Conservation (phyloP, 192 early-diverging fungal genomes). For the Endogone sp. region DNA sequence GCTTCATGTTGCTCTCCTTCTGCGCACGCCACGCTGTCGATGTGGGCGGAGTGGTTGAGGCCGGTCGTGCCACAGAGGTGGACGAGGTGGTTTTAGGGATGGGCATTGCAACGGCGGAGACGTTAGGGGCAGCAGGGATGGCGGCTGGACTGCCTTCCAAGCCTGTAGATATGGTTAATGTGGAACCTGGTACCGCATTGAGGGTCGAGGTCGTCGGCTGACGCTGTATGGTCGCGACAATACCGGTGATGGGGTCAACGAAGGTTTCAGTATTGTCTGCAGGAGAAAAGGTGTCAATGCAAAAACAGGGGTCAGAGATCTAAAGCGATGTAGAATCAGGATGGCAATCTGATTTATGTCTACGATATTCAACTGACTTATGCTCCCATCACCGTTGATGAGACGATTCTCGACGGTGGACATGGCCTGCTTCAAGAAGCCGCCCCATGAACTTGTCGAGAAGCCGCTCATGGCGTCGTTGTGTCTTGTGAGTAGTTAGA, state of each 20-base stretch:
- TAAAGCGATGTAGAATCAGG: too few relatives aligned
- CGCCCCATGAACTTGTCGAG: constrained; percentile 45
- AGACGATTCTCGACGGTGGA: constrained; percentile 72
- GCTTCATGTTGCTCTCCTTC: not conserved
- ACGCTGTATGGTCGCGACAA: constrained; percentile 35
- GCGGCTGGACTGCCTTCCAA: not conserved
- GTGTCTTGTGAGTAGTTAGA: not conserved
- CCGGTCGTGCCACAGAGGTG: constrained; percentile 15
- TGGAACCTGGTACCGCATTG: constrained; percentile 14
- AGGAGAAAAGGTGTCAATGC: constrained; percentile 8
- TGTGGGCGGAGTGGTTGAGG: constrained; percentile 12
- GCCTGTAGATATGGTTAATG: constrained; percentile 14
- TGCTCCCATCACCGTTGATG: constrained; percentile 67
- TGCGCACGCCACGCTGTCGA: not conserved
- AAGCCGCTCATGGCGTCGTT: constrained; percentile 17
- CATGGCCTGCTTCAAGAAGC: constrained; percentile 69
- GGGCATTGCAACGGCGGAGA: constrained; percentile 36
- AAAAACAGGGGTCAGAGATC: not conserved
- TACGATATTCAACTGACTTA: too few relatives aligned
- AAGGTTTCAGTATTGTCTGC: constrained; percentile 27
- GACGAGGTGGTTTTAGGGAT: constrained; percentile 32
- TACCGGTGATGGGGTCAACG: constrained; percentile 47
- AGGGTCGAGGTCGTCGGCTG: constrained; percentile 3
- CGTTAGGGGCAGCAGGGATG: constrained; percentile 8
- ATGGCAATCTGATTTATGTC: too few relatives aligned